Percentiles rank a stretch among this genome's conserved stretches.
These are phyloP conservation scores for Amesomyces nigricolor DNA, from an alignment of 2,329 filamentous ascomycete genomes.

Conservation along the genomic window DNA sequence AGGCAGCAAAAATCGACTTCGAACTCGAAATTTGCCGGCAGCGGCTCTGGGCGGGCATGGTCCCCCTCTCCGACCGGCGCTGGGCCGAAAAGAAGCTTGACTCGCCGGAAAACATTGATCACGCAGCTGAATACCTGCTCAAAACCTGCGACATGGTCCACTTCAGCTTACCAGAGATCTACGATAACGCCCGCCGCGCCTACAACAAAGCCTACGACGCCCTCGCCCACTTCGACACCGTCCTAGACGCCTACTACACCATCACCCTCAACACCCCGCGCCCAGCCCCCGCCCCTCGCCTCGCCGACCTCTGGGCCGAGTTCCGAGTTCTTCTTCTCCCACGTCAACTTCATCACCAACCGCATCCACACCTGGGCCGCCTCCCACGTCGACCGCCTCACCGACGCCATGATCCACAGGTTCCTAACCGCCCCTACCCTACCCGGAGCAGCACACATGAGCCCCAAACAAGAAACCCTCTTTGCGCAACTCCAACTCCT, in stretches of 20 bases:
- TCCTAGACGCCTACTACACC: slow-evolving; percentile 5
- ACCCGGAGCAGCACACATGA: neutral
- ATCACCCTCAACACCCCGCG: neutral
- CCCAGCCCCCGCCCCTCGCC: neutral
- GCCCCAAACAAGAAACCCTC: neutral
- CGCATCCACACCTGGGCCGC: slow-evolving; percentile 11
- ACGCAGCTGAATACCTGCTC: slow-evolving; percentile 6
- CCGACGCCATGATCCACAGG: neutral
- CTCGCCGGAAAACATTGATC: slow-evolving; percentile 7
- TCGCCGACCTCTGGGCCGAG: slow-evolving; percentile 15
- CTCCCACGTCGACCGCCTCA: neutral
- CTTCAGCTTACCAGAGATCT: slow-evolving; percentile 3
- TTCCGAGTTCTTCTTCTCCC: slow-evolving; percentile 17
- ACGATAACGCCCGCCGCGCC: neutral
- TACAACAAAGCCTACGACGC: slow-evolving; percentile 11
- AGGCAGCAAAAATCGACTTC: neutral
- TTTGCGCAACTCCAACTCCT: neutral
- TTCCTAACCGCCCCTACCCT: neutral
- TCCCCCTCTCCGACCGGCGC: slow-evolving; percentile 10
- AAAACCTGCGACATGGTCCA: slow-evolving; percentile 4
- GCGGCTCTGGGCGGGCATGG: slow-evolving; percentile 10
- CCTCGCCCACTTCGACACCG: slow-evolving; percentile 10
- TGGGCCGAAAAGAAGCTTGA: slow-evolving; percentile 15
- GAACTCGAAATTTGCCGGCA: neutral
- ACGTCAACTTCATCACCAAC: slow-evolving; percentile 5